A percentile compares a stretch with the other conserved stretches of the same genome.
Evolutionary conservation across 129 eudicot genomes (phyloP).

Genomic region (Pittosporum tobira): DNA sequence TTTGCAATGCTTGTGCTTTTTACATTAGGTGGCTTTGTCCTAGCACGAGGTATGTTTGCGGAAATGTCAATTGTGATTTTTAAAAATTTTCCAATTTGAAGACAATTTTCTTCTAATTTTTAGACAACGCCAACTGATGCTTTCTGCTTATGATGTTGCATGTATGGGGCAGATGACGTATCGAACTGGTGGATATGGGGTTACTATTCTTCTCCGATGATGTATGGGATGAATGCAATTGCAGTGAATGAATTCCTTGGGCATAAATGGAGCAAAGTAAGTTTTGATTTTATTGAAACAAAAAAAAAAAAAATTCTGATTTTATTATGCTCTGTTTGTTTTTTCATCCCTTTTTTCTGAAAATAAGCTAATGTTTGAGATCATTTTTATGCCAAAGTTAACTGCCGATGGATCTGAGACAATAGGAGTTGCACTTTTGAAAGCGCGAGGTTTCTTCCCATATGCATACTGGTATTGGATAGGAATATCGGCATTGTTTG

Average conservation of each 20-base stretch:
- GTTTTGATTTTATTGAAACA: slow-evolving; percentile 8
- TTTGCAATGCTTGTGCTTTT: slow-evolving; percentile 36
- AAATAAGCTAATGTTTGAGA: background rate
- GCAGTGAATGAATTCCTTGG: slow-evolving; percentile 49
- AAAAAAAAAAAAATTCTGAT: no score
- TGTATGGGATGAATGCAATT: slow-evolving; percentile 52
- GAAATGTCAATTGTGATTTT: background rate
- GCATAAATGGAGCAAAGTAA: slow-evolving; percentile 44
- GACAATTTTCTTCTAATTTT: background rate
- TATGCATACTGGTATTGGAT: slow-evolving; percentile 68
- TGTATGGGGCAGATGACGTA: slow-evolving; percentile 24
- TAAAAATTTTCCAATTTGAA: no score
- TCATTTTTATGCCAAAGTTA: slow-evolving; percentile 14
- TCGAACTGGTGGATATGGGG: slow-evolving; percentile 52
- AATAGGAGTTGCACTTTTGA: slow-evolving; percentile 31
- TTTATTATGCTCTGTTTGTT: background rate
- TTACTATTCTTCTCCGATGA: slow-evolving; percentile 54
- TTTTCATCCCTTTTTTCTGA: background rate
- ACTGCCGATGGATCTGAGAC: slow-evolving; percentile 8
- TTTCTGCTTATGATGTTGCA: background rate
- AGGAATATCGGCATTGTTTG: slow-evolving; percentile 36
- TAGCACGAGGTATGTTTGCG: slow-evolving; percentile 52
- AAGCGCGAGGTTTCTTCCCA: slow-evolving; percentile 48
- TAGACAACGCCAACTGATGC: background rate
- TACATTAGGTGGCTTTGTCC: slow-evolving; percentile 58